Percentiles rank a stretch among this genome's conserved stretches.
Conservation (phyloP, 345 rosid genomes). For the Aurinia saxatilis region DNA sequence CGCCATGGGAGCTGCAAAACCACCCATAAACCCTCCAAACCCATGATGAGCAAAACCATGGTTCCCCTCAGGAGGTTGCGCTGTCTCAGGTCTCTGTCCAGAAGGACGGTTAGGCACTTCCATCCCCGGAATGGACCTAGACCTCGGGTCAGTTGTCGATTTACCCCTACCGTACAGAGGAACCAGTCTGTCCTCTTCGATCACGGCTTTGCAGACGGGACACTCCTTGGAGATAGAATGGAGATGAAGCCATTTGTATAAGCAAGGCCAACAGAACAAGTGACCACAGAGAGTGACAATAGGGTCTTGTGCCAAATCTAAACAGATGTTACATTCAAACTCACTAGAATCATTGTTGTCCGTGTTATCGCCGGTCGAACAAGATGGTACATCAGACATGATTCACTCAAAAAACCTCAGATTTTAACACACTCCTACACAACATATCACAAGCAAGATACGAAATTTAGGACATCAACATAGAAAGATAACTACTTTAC, state of each 20-base stretch:
- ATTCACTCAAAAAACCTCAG: conserved; percentile 59
- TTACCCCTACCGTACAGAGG: conserved; percentile 97
- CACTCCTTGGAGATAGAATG: conserved; percentile 79
- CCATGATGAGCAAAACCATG: conserved; percentile 62
- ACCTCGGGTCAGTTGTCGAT: conserved; percentile 71
- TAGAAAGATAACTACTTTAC: background rate
- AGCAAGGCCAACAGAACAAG: conserved; percentile 99
- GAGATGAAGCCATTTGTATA: conserved; percentile 90
- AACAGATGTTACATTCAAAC: conserved; percentile 98
- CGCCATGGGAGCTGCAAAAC: conserved; percentile 71
- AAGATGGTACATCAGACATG: conserved; percentile 54
- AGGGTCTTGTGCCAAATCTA: conserved; percentile 97
- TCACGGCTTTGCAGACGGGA: conserved; percentile 86
- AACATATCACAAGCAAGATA: background rate
- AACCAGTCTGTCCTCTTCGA: conserved; percentile 86
- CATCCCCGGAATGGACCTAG: conserved; percentile 74
- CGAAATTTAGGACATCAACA: background rate
- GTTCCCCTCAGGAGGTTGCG: conserved; percentile 74
- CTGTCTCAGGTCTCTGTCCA: conserved; percentile 98
- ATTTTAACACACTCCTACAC: conserved; percentile 9
- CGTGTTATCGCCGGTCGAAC: conserved; percentile 47
- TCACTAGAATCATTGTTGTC: conserved; percentile 57
- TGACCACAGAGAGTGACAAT: conserved; percentile 97
- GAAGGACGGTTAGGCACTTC: conserved; percentile 86
- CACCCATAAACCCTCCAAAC: conserved; percentile 80